Base-by-base conservation (phyloP, 2,329 filamentous ascomycete genomes). In the Penicillium sp. region DNA sequence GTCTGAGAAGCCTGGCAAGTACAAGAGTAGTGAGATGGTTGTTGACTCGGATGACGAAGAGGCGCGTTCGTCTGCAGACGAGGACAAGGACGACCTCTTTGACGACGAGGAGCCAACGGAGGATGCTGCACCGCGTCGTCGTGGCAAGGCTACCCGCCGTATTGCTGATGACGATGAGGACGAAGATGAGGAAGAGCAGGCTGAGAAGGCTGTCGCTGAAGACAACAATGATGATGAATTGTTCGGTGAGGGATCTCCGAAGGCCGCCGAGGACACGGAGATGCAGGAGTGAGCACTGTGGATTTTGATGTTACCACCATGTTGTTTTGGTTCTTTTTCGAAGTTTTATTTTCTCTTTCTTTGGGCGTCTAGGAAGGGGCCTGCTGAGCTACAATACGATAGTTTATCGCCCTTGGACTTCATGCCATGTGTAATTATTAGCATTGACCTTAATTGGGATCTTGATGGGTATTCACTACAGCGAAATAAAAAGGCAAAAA, bases 1-100 rank as follows among this genome's bases (percentile, higher is more conserved):
- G 78, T 91, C 33, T 7, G 41, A 40, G 11, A 50, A 45, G 42
- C 62, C 57, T 57, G 71, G 69, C 67, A 95, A 95, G 71, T 95
- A 82, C 77, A 95, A 95, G 79, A 91, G 87, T 42, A 84, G 81
- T 1, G 90, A 95, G 70, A 82, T 90, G 54, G 83, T 95, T 25
- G 86, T 89, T 37, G 87, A 92, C 55, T 89, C 85, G 53, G 85
- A 88, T 38, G 64, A 65, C 2, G 64, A 66, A 11, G 75, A 70
- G 35, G 68, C 58, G 14, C 61, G 62, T 7, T 60, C 52, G 40
- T 59, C 54, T 8, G 64, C 59, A 4, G 53, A 41, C 22, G 61
- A 59, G 25, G 59, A 60, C 37, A 46, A 62, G 7, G 64, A 64
- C 34, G 62, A 67, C 29, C 54, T 66, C 36, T 66, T 65, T 54